These are phyloP conservation scores for Eurotiales sp. DNA, from an alignment of 2,329 filamentous ascomycete genomes.

Conservation along the genomic window DNA sequence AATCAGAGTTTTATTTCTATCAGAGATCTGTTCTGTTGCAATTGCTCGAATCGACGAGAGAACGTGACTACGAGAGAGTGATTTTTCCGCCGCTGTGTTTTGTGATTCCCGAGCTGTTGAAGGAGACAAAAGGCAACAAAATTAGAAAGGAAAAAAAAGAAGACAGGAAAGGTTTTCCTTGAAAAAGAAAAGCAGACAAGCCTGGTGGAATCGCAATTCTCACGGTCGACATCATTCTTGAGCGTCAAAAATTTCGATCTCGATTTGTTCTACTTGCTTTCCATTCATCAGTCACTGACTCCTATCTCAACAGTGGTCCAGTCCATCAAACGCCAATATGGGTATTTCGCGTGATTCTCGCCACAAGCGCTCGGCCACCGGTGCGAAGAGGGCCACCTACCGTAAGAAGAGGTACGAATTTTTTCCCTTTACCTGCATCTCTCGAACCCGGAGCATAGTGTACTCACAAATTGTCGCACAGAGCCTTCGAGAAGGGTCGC, in stretches of 20 bases:
- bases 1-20: conserved; percentile 12
- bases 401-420: conserved; percentile 56
- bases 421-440: neutral
- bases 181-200: neutral
- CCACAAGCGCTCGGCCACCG: conserved; percentile 99
- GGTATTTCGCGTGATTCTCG: conserved; percentile 99
- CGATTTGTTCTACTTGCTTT: neutral
- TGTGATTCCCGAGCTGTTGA: conserved; percentile 1
- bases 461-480: conserved; percentile 53
- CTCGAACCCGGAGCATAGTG: neutral
- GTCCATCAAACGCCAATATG: conserved; percentile 75
- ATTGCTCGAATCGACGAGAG: neutral
- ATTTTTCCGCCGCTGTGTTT: conserved; percentile 5
- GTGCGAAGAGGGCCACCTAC: conserved; percentile 95
- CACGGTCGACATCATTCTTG: conserved; percentile 8
- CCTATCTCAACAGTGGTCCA: conserved; percentile 33
- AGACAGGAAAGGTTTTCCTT: neutral
- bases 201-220: conserved; percentile 1
- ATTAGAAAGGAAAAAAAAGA: neutral
- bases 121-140: conserved; percentile 1
- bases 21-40: conserved; percentile 17
- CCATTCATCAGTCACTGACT: conserved; percentile 7
- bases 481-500: conserved; percentile 99
- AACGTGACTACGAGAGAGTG: conserved; percentile 24
- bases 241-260: neutral